Evolutionary conservation across 129 eudicot species (phyloP).

Genomic region (Tagetes erecta): DNA sequence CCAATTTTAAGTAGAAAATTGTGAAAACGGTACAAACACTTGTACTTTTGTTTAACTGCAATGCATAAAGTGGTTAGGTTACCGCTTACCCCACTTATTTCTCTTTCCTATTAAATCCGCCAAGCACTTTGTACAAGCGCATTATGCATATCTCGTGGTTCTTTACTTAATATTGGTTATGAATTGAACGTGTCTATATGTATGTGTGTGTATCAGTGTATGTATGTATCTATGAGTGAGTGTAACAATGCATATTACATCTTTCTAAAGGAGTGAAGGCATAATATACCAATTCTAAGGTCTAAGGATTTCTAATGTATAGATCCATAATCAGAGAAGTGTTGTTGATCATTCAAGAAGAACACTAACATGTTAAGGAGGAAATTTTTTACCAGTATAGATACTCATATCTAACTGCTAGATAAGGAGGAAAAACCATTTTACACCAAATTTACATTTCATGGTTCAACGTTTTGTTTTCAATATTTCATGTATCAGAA

Average conservation of each 20-base stretch:
- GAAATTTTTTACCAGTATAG: constrained; percentile 2
- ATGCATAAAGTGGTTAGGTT: neutral
- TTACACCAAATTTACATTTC: neutral
- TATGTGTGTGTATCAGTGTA: neutral
- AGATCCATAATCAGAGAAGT: neutral
- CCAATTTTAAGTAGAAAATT: neutral
- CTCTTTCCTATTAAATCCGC: neutral
- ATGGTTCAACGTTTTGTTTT: neutral
- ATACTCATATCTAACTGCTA: neutral
- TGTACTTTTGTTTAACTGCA: neutral
- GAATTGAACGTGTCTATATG: neutral
- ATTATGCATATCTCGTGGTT: neutral
- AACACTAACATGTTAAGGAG: neutral
- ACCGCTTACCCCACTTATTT: neutral
- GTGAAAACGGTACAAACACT: neutral
- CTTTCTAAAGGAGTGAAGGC: neutral
- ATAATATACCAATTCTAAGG: neutral
- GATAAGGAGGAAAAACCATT: neutral
- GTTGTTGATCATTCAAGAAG: neutral
- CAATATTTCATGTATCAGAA: neutral
- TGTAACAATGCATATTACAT: neutral
- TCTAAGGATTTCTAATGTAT: neutral
- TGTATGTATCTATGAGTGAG: too few relatives aligned
- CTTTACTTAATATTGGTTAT: too few relatives aligned
- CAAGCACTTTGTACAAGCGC: neutral